phyloP scores from a whole-genome alignment of 257 asterid species.

The Solanum rostratum region DNA sequence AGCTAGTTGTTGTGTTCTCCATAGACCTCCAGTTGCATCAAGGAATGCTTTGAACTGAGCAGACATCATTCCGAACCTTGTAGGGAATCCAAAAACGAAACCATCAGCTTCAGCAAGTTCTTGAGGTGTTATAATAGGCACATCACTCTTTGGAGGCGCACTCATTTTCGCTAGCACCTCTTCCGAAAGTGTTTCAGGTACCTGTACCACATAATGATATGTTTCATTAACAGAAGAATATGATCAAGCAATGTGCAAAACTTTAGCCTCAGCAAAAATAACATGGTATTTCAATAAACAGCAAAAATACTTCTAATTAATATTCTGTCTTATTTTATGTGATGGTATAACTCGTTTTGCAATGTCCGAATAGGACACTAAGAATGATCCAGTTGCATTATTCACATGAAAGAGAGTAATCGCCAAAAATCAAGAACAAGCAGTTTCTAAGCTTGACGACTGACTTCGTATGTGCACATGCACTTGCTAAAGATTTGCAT shows the following conservation, averaged over 20 bases:
- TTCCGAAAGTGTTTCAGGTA: conserved; percentile 53
- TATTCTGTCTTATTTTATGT: too few species aligned
- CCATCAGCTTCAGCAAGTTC: conserved; percentile 78
- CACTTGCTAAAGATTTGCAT: background rate
- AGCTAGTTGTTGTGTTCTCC: conserved; percentile 79
- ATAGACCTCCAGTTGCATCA: conserved; percentile 73
- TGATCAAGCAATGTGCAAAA: background rate
- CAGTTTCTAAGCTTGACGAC: background rate
- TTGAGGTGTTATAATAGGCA: conserved; percentile 39
- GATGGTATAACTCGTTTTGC: too few species aligned
- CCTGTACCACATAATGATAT: conserved; percentile 25
- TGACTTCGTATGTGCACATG: background rate
- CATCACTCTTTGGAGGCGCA: conserved; percentile 73
- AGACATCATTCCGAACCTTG: conserved; percentile 82
- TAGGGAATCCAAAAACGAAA: conserved; percentile 67
- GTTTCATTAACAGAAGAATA: background rate
- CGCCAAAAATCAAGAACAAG: background rate
- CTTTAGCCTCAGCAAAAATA: background rate
- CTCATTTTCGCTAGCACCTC: conserved; percentile 70
- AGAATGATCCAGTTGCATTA: background rate
- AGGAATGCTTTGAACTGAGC: conserved; percentile 84
- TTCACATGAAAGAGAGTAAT: background rate
- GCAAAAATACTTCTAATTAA: too few species aligned
- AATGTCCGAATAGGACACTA: background rate
- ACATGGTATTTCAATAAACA: too few species aligned